Conservation (phyloP, 768 basidiomycete species). For the Saitozyma podzolica region DNA sequence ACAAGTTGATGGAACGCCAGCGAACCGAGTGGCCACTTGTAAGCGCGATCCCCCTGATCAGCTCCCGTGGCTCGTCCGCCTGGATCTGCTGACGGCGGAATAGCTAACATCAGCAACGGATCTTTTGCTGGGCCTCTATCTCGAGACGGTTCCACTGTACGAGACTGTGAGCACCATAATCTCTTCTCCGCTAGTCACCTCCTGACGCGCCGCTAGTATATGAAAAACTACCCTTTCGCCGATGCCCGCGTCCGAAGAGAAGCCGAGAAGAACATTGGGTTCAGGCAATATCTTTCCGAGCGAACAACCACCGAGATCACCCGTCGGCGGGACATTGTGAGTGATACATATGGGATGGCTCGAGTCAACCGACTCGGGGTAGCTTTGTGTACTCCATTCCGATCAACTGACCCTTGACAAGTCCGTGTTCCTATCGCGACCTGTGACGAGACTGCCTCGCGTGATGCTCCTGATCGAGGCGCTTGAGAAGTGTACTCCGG, state of each 20-base stretch:
- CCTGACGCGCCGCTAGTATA: conserved; percentile 29
- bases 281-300: conserved; percentile 62
- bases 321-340: conserved; percentile 52
- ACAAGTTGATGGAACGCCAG: conserved; percentile 36
- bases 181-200: not conserved
- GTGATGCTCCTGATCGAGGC: conserved; percentile 72
- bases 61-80: not conserved
- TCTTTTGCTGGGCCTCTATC: conserved; percentile 31
- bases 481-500: conserved; percentile 61
- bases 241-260: conserved; percentile 79
- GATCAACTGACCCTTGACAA: conserved; percentile 60
- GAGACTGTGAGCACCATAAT: conserved; percentile 30
- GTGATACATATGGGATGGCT: conserved; percentile 17
- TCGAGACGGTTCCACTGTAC: conserved; percentile 33
- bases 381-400: not conserved
- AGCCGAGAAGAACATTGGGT: conserved; percentile 66
- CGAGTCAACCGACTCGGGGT: not conserved
- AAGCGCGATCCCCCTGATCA: not conserved
- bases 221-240: conserved; percentile 71
- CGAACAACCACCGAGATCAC: conserved; percentile 39
- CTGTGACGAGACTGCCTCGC: conserved; percentile 83
- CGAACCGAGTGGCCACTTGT: conserved; percentile 45
- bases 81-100: not conserved
- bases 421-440: conserved; percentile 69
- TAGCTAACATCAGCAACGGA: conserved; percentile 41